These are phyloP conservation scores for Geosmithia morbida DNA, from an alignment of 2,329 filamentous ascomycete species.

Conservation along the genomic window DNA sequence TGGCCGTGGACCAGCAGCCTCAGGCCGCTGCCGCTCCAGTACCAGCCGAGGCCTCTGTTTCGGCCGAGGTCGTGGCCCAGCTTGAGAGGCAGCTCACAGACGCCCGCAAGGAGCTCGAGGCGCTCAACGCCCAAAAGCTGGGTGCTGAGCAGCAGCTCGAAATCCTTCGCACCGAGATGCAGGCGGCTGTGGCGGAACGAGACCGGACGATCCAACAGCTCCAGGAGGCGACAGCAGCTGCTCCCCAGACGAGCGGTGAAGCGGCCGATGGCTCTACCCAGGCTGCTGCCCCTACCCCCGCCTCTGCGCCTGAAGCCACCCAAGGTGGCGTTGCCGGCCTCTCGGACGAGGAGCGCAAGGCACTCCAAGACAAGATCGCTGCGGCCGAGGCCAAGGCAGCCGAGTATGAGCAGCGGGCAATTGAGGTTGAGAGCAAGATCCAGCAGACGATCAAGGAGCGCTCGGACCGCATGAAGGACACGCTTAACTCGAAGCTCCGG, in stretches of 20 bases:
- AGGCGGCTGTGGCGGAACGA: slow-evolving; percentile 45
- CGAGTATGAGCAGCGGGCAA: slow-evolving; percentile 48
- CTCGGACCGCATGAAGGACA: slow-evolving; percentile 55
- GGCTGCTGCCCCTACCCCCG: slow-evolving; percentile 2
- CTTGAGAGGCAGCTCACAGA: slow-evolving; percentile 34
- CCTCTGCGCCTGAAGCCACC: slow-evolving; percentile 5
- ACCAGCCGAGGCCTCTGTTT: slow-evolving; percentile 17
- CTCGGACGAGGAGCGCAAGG: slow-evolving; percentile 43
- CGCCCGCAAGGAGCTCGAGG: slow-evolving; percentile 47
- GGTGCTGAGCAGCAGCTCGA: slow-evolving; percentile 50
- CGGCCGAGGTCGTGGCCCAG: slow-evolving; percentile 29
- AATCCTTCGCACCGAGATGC: slow-evolving; percentile 41
- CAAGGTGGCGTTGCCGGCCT: slow-evolving; percentile 13
- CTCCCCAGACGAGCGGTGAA: slow-evolving; percentile 2
- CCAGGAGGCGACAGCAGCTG: slow-evolving; percentile 17
- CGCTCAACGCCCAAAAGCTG: slow-evolving; percentile 52
- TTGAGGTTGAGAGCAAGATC: slow-evolving; percentile 42
- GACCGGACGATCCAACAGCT: slow-evolving; percentile 39
- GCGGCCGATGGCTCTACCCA: not conserved
- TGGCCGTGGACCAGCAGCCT: slow-evolving; percentile 6
- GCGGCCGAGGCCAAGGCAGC: slow-evolving; percentile 45
- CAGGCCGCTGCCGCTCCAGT: slow-evolving; percentile 14
- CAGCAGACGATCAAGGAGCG: slow-evolving; percentile 47
- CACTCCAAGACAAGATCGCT: slow-evolving; percentile 47
- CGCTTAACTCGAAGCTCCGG: slow-evolving; percentile 53